Evolutionary conservation across 2,329 filamentous ascomycete species (phyloP).

Genomic region (Fusarium sp.): DNA sequence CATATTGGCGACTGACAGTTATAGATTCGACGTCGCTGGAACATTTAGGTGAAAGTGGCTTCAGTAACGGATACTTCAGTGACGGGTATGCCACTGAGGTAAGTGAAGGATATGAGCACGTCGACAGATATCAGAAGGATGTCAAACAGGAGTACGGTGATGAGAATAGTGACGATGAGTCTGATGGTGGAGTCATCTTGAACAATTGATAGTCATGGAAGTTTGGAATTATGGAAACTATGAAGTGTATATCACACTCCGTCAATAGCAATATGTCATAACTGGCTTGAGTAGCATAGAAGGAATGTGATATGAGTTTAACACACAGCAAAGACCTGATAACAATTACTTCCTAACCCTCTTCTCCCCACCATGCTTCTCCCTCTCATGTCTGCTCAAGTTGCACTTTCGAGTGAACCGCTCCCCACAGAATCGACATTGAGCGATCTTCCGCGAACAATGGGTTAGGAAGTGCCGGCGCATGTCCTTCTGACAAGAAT

Average conservation of each 20-base stretch:
- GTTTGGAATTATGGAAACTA: background rate
- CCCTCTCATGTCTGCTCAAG: constrained; percentile 17
- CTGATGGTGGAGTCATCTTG: constrained; percentile 25
- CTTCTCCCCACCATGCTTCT: constrained; percentile 21
- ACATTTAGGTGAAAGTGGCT: constrained; percentile 1
- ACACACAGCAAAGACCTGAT: too few relatives aligned
- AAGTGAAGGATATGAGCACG: background rate
- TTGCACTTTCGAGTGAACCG: constrained; percentile 20
- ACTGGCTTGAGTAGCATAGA: background rate
- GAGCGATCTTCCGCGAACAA: constrained; percentile 2
- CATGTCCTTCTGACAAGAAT: constrained; percentile 33
- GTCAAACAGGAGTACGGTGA: background rate
- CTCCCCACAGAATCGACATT: constrained; percentile 10
- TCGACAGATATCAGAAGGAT: background rate
- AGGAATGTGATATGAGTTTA: too few relatives aligned
- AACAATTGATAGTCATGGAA: background rate
- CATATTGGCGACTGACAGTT: background rate
- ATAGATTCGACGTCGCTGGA: constrained; percentile 18
- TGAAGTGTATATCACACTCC: background rate
- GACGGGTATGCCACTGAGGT: background rate
- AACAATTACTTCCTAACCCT: constrained; percentile 2
- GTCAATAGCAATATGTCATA: background rate
- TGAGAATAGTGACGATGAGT: constrained; percentile 11
- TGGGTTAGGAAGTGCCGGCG: constrained; percentile 22
- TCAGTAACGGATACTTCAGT: background rate